Evolutionary conservation across 2,329 filamentous ascomycete genomes (phyloP).

Genomic region (Elsinoe perseae): DNA sequence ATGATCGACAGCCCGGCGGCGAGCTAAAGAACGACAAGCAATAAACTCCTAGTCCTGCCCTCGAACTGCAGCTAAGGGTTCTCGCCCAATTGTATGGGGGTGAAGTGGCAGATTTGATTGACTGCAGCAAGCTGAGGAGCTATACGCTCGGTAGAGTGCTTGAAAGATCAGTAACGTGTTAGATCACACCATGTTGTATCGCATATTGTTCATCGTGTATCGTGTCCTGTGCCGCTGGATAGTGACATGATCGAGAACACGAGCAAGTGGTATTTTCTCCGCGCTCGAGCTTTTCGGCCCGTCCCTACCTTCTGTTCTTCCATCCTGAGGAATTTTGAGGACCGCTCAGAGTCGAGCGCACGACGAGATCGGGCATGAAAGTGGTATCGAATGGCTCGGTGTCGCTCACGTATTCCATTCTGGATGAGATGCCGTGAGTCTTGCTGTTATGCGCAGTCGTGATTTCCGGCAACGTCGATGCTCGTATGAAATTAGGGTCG

Average conservation of each 20-base stretch:
- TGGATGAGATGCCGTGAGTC: no score
- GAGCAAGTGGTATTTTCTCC: neutral
- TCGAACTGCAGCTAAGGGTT: neutral
- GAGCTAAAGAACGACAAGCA: constrained; percentile 5
- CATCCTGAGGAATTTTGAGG: no score
- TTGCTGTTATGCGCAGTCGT: no score
- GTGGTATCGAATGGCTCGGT: no score
- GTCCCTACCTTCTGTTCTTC: neutral
- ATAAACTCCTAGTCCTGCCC: neutral
- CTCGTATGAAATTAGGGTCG: neutral
- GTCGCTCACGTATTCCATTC: no score
- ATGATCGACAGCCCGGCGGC: neutral
- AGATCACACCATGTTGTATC: no score
- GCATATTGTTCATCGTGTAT: no score
- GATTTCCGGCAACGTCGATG: neutral
- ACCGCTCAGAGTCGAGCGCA: no score
- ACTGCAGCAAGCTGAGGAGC: neutral
- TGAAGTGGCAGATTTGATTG: neutral
- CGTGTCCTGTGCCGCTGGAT: neutral
- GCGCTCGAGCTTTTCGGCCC: neutral
- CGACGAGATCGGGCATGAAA: no score
- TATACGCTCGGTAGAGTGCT: neutral
- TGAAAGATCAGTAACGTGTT: no score
- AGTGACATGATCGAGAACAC: neutral
- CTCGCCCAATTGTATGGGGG: neutral